These are phyloP conservation scores for Ceratobasidium sp. DNA, from an alignment of 1,284 basidiomycete species.

Conservation along the genomic window DNA sequence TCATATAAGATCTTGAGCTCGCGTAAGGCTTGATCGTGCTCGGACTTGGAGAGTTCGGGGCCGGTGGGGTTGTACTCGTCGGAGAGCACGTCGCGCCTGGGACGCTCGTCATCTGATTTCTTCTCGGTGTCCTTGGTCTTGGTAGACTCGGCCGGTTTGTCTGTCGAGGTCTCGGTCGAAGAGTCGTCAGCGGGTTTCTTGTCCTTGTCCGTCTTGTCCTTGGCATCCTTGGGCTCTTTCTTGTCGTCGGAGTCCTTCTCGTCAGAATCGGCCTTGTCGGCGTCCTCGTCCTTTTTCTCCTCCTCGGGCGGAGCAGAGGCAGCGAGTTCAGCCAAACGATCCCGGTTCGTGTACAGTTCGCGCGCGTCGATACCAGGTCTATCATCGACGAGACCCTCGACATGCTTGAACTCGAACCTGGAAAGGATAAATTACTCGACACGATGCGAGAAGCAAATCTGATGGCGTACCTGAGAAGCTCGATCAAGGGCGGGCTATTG, in stretches of 20 bases:
- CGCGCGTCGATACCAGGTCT: constrained; percentile 39
- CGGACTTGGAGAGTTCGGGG: constrained; percentile 33
- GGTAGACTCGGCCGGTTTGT: constrained; percentile 12
- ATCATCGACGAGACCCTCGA: constrained; percentile 37
- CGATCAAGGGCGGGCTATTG: constrained; percentile 31
- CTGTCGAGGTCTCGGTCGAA: background rate
- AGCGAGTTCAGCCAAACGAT: constrained; percentile 31
- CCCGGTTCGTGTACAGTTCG: constrained; percentile 14
- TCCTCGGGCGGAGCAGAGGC: constrained; percentile 30
- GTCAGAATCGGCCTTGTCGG: background rate
- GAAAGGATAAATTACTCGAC: too few relatives aligned
- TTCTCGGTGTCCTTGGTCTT: background rate
- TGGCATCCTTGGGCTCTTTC: background rate
- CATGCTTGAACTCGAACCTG: constrained; percentile 39
- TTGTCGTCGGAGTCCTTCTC: background rate
- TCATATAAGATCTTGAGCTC: constrained; percentile 35
- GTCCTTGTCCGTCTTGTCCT: constrained; percentile 3
- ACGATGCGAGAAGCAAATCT: background rate
- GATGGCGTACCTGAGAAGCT: constrained; percentile 29
- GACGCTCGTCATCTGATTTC: constrained; percentile 7
- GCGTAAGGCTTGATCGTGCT: constrained; percentile 35
- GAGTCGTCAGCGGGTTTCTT: background rate
- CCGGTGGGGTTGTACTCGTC: constrained; percentile 25
- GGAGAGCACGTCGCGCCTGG: constrained; percentile 34
- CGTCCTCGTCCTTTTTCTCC: constrained; percentile 17